Evolutionary conservation across 352 stramenopile genomes (phyloP), one percentile per base, ranked within the genome.

Genomic region (Globisporangium canariense): DNA sequence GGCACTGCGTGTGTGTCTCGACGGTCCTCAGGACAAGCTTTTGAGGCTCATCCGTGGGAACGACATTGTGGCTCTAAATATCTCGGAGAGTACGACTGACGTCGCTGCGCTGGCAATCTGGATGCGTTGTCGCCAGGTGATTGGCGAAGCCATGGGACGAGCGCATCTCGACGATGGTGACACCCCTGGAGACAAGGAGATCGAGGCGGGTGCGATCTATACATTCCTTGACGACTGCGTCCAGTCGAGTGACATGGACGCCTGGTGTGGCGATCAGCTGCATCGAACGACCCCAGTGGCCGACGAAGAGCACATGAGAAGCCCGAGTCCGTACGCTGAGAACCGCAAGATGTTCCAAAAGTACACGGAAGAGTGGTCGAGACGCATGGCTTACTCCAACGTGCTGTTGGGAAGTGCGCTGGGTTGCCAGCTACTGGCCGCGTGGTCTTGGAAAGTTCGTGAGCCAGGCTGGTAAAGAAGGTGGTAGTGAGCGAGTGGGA

Each of bases 361-460:
- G 28, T 63, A 55, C 57, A 55, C 32, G 32, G 9, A 45, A 30
- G 57, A 63, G 45, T 56, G 43, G 57, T 20, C 45, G 22, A 28
- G 25, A 3, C 43, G 57, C 30, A 55, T 63, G 57, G 6, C 25
- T n/a, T 45, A 20, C 30, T 30, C 43, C 3, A 54, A 63, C 30
- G n/a, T 32, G 43, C 28, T 63, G 10, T 30, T 63, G 16, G 45
- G 57, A 6, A 43, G 18, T 5, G 43, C 45, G 8, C 0, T 36
- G 10, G 47, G 28, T 4, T 46, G 58, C 9, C 4, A 58, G 16
- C 2, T 64, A 41, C 16, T 62, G 22, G 14, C 40, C 18, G n/a
- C 20, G 34, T 20, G 8, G 36, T 34, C n/a, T 25, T 38, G 22
- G 49, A 54, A 54, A n/a, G 14, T 54, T 34, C 49, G 22, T 34